Base-by-base conservation (phyloP, 2,329 filamentous ascomycete genomes). In the Arthroderma uncinatum region DNA sequence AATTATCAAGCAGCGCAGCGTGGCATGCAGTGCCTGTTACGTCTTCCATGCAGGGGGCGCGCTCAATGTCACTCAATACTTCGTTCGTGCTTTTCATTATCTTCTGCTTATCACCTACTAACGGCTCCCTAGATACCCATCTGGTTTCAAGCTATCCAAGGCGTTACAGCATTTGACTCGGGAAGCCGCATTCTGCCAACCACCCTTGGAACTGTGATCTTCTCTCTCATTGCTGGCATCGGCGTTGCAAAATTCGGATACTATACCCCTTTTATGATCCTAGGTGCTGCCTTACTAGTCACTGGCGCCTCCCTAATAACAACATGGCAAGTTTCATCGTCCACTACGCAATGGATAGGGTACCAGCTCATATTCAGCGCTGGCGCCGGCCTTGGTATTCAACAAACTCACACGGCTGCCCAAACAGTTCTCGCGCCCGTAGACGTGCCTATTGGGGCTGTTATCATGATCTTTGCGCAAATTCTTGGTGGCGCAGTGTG, bases 91-190 rank as follows among this genome's bases (percentile, higher is more conserved):
- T 23, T 42, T 34, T 33, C 33, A 8, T 25, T 10, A 21, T 21
- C 33, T 42, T 28, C 23, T 50, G 6, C 19, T 25, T 37, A 33
- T 47, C 9, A 4, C 12, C 40, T 8, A 47, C 21, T 54, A 36
- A 68, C 10, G 16, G 16, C 7, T 21, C 7, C 10, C 39, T 39
- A 44, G 53, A 47, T 69, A 9, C 65, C 66, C 3, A 66, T 68
- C 52, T 68, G 72, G 61, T 76, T 76, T 64, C 74, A 77, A 63
- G 71, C 72, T 42, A 70, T 71, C 54, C 73, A 74, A 63, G 66
- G 68, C 16, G 70, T 69, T 4, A 67, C 66, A 1, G 70, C 74
- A 7, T 66, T 71, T 42, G 62, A 65, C 10, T 70, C 69, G 7
- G 71, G 68, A 10, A 64, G 65, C 57, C 58, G 66, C 60, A 62